Evolutionary conservation across 441 rosid species (phyloP).

Genomic region (Eutrema salsugineum): DNA sequence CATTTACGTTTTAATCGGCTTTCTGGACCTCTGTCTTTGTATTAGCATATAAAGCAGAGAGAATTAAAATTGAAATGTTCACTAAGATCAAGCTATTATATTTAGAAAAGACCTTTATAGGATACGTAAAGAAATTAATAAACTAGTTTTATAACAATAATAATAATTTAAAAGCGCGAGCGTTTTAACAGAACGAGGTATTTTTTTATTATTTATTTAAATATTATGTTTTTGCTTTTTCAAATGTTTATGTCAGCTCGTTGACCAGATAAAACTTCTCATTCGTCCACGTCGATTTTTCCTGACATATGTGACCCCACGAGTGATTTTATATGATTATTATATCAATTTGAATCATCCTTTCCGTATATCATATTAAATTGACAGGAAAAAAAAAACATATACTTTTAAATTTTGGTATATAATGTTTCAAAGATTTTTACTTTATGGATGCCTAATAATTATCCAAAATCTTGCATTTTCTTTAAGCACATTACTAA

Average conservation of each 20-base stretch:
- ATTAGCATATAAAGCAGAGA: slow-evolving; percentile 24
- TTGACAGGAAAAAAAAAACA: neutral
- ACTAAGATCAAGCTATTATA: slow-evolving; percentile 21
- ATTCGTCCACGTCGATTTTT: slow-evolving; percentile 39
- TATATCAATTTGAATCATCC: slow-evolving; percentile 1
- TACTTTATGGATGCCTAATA: neutral
- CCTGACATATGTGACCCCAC: slow-evolving; percentile 27
- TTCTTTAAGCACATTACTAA: neutral
- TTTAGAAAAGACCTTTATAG: slow-evolving; percentile 17
- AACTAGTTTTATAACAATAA: neutral
- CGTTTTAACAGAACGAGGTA: slow-evolving; percentile 29
- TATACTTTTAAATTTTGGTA: neutral
- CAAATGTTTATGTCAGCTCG: slow-evolving; percentile 32
- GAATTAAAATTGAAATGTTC: slow-evolving; percentile 14
- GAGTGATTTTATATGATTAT: slow-evolving; percentile 21
- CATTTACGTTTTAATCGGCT: slow-evolving; percentile 16
- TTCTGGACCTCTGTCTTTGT: neutral
- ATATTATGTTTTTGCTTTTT: slow-evolving; percentile 3
- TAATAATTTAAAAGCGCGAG: slow-evolving; percentile 8
- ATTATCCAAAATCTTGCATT: neutral
- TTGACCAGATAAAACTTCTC: slow-evolving; percentile 27
- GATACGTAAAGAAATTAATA: slow-evolving; percentile 9
- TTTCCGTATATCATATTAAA: neutral
- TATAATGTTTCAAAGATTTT: neutral
- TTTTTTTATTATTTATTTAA: neutral